These are phyloP conservation scores for Ogataea allantospora DNA, from an alignment of 805 yeast species.

Conservation along the genomic window DNA sequence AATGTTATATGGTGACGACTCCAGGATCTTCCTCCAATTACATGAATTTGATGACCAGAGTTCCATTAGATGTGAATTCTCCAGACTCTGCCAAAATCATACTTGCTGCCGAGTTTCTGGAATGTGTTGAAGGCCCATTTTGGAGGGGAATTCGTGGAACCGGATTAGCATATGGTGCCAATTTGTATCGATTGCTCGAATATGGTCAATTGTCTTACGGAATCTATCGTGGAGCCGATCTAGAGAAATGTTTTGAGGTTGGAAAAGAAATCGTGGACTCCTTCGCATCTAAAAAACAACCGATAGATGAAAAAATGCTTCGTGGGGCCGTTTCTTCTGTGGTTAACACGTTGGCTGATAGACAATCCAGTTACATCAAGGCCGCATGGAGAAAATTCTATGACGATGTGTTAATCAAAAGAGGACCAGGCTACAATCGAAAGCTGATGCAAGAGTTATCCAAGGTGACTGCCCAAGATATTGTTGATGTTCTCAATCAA, in stretches of 20 bases:
- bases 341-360: conserved; percentile 67
- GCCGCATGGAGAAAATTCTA: conserved; percentile 67
- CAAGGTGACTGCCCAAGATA: conserved; percentile 51
- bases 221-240: conserved; percentile 83
- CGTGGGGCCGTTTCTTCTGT: conserved; percentile 76
- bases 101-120: conserved; percentile 71
- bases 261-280: conserved; percentile 65
- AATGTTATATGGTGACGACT: conserved; percentile 64
- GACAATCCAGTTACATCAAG: conserved; percentile 59
- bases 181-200: conserved; percentile 56
- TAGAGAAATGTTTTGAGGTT: conserved; percentile 55
- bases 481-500: conserved; percentile 47
- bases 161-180: conserved; percentile 91
- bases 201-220: conserved; percentile 63
- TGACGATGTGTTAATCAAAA: conserved; percentile 62
- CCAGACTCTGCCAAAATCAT: conserved; percentile 68
- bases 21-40: conserved; percentile 86
- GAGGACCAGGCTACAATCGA: conserved; percentile 66
- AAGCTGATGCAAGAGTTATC: conserved; percentile 53
- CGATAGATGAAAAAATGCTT: conserved; percentile 57
- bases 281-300: conserved; percentile 50
- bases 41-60: conserved; percentile 55
- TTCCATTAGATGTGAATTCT: conserved; percentile 54
- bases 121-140: conserved; percentile 92
- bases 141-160: conserved; percentile 96